Evolutionary conservation across 1,284 basidiomycete species (phyloP), one percentile per base, ranked within the genome.

Genomic region (Amylostereum areolatum): DNA sequence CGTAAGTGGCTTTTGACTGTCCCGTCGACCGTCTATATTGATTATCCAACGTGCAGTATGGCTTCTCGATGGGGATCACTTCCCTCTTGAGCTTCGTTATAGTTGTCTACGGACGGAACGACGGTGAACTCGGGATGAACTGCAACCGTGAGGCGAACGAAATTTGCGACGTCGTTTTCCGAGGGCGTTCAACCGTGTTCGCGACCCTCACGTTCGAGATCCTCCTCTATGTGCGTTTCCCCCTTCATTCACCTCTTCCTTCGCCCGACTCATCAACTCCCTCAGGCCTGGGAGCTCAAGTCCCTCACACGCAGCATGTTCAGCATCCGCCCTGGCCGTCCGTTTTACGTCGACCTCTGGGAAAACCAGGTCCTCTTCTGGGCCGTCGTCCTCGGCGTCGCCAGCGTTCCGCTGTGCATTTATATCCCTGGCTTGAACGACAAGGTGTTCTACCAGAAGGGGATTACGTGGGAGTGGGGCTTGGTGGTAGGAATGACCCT

Each of bases 31-130:
- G n/a, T 25, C 5, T n/a, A 25, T 6, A n/a, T n/a, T 39, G n/a
- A 6, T n/a, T 25, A 39, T 9, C 34, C n/a, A 25, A 12, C 6
- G n/a, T n/a, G 5, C 37, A 39, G 34, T 88, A 87, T 64, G 85
- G 85, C 2, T 57, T 83, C 46, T 62, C 81, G 49, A 85, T 86
- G 69, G 81, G 80, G 3, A 74, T 69, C 0, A 70, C 78, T 25
- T 74, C 71, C 47, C 64, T 85, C 31, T 61, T 69, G 52, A 75
- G 69, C 61, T 80, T 80, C 58, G 70, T 75, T 33, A 72, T 81
- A 45, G 74, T 83, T 50, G 67, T 81, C 25, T 83, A 73, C 57
- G 78, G 79, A 9, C 67, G 67, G 50, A 68, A 68, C 18, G 60
- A 71, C 40, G 80, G 76, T 7, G 60, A 76, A 42, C 67, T 83